Conservation (phyloP, 2,329 filamentous ascomycete species). For the Tricladium varicosporioides region DNA sequence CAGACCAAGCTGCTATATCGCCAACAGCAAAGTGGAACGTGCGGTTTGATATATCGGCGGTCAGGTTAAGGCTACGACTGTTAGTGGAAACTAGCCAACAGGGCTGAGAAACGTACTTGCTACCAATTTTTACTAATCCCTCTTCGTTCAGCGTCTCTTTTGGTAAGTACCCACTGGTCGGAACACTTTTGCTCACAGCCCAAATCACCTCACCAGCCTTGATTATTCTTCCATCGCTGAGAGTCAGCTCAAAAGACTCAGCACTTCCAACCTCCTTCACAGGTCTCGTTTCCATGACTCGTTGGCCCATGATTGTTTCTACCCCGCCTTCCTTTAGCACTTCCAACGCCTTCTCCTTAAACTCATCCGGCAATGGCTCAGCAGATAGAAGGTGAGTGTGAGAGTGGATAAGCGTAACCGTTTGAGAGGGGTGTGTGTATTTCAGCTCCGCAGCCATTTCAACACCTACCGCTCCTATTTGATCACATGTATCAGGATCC, state of each 20-base stretch:
- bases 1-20: conserved; percentile 69
- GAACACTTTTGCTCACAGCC: conserved; percentile 62
- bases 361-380: conserved; percentile 68
- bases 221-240: conserved; percentile 59
- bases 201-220: conserved; percentile 64
- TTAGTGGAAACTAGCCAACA: background rate
- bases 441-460: conserved; percentile 82
- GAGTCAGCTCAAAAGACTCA: conserved; percentile 49
- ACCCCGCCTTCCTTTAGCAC: conserved; percentile 62
- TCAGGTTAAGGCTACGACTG: conserved; percentile 51
- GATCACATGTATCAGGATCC: background rate
- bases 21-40: conserved; percentile 66
- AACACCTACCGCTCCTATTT: conserved; percentile 68
- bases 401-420: conserved; percentile 75
- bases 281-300: conserved; percentile 42
- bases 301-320: conserved; percentile 59
- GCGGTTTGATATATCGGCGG: conserved; percentile 52
- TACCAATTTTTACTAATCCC: conserved; percentile 62
- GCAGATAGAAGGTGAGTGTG: conserved; percentile 67
- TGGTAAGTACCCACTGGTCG: conserved; percentile 64
- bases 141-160: conserved; percentile 56
- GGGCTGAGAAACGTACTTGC: conserved; percentile 43
- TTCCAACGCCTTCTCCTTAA: conserved; percentile 60
- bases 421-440: conserved; percentile 57
- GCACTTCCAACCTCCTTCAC: conserved; percentile 35